These are phyloP conservation scores for Pyrenula massariospora DNA, from an alignment of 495 filamentous ascomycete genomes.

Conservation along the genomic window DNA sequence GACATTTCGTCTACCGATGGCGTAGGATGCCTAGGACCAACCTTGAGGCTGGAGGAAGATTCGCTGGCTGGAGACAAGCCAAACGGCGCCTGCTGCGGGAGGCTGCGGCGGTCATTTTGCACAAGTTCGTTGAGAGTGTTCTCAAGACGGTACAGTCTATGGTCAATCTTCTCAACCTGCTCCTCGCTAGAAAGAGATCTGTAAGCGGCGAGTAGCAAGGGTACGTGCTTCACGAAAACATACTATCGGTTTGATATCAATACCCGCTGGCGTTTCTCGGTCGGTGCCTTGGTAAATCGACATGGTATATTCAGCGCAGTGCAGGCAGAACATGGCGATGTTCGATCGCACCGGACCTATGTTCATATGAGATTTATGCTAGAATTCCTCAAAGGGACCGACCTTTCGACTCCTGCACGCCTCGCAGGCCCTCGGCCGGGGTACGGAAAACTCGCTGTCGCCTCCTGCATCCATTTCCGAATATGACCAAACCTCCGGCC, in stretches of 20 bases:
- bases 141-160: not conserved
- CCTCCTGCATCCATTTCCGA: not conserved
- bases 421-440: not conserved
- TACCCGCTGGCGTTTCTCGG: slow-evolving; percentile 2
- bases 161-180: slow-evolving; percentile 1
- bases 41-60: not conserved
- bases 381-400: not conserved
- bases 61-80: not conserved
- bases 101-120: not conserved
- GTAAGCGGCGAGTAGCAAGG: not conserved
- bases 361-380: not conserved
- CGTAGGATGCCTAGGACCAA: not conserved
- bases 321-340: slow-evolving; percentile 4
- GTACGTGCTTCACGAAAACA: not conserved
- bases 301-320: slow-evolving; percentile 2
- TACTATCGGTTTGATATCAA: slow-evolving; percentile 1
- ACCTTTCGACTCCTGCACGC: not conserved
- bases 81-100: not conserved
- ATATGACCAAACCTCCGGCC: not conserved
- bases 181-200: slow-evolving; percentile 1
- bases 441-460: not conserved
- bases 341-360: slow-evolving; percentile 3
- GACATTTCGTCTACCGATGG: not conserved
- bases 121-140: not conserved
- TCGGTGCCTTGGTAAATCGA: not conserved